phyloP scores from a whole-genome alignment of 2,329 filamentous ascomycete genomes.

The Sarocladiaceae sp. region DNA sequence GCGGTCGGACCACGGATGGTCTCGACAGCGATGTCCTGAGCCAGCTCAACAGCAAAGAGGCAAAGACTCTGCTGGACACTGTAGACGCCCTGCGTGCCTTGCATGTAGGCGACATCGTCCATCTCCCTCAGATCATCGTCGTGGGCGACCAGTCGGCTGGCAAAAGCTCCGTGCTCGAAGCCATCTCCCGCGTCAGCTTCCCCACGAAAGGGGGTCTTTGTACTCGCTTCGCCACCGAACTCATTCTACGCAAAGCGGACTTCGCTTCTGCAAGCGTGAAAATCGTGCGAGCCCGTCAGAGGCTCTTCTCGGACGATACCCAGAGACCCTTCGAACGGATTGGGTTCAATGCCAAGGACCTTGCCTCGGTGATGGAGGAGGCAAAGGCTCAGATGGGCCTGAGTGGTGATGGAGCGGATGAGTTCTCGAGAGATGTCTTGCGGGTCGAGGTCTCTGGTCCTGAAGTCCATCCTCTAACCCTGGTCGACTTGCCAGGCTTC shows the following conservation, averaged over 20 bases:
- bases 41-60: conserved; percentile 1
- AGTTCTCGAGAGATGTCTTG: conserved; percentile 14
- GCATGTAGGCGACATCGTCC: conserved; percentile 27
- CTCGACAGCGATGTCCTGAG: neutral
- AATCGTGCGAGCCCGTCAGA: conserved; percentile 15
- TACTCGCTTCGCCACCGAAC: conserved; percentile 49
- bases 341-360: neutral
- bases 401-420: neutral
- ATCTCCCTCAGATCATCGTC: conserved; percentile 44
- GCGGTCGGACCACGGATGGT: conserved; percentile 2
- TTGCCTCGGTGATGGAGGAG: conserved; percentile 9
- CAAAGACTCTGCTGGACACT: conserved; percentile 23
- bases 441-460: conserved; percentile 15
- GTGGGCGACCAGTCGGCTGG: conserved; percentile 49
- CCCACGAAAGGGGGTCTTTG: conserved; percentile 45
- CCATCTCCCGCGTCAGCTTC: conserved; percentile 48
- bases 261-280: conserved; percentile 13
- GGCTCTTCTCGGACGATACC: conserved; percentile 8
- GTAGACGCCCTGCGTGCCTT: conserved; percentile 29
- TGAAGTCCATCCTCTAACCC: conserved; percentile 27
- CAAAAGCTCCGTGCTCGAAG: conserved; percentile 53
- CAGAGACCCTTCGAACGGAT: conserved; percentile 8
- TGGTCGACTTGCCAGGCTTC: conserved; percentile 39
- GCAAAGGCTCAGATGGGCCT: conserved; percentile 12
- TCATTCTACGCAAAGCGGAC: conserved; percentile 35